Conservation (phyloP, 345 rosid species). For the Gossypium herbaceum region DNA sequence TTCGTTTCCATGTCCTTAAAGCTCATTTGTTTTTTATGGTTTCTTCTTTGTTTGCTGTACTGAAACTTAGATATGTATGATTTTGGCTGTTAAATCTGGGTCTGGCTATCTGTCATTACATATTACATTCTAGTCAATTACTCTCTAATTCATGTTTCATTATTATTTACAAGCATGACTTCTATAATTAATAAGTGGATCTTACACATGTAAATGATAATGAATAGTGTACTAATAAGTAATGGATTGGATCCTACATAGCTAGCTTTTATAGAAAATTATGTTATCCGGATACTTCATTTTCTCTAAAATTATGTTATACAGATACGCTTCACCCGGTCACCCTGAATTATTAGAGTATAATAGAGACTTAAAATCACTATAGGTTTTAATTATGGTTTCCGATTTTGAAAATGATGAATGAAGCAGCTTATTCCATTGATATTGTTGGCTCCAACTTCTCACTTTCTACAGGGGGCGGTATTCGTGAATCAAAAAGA, state of each 20-base stretch:
- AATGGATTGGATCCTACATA: not conserved
- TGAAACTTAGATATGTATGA: not conserved
- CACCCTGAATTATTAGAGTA: not conserved
- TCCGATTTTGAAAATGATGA: not conserved
- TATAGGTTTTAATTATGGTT: not conserved
- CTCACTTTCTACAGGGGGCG: constrained; percentile 57
- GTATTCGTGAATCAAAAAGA: constrained; percentile 72
- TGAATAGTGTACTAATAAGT: not conserved
- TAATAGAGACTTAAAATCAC: not conserved
- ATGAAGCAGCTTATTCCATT: not conserved
- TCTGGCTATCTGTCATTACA: not conserved
- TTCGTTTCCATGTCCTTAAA: not conserved
- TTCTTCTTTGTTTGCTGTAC: not conserved
- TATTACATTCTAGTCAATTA: not conserved
- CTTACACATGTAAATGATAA: not conserved
- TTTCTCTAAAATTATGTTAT: not conserved
- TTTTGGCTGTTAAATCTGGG: not conserved
- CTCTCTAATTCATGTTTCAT: not conserved
- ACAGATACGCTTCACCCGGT: not conserved
- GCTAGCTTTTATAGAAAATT: not conserved
- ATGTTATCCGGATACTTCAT: not conserved
- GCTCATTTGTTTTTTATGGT: not conserved
- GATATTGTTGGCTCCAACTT: not conserved
- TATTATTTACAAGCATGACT: not conserved
- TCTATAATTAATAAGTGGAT: not conserved